Base-by-base conservation (phyloP, 495 filamentous ascomycete genomes). In the Daldinia bambusicola region DNA sequence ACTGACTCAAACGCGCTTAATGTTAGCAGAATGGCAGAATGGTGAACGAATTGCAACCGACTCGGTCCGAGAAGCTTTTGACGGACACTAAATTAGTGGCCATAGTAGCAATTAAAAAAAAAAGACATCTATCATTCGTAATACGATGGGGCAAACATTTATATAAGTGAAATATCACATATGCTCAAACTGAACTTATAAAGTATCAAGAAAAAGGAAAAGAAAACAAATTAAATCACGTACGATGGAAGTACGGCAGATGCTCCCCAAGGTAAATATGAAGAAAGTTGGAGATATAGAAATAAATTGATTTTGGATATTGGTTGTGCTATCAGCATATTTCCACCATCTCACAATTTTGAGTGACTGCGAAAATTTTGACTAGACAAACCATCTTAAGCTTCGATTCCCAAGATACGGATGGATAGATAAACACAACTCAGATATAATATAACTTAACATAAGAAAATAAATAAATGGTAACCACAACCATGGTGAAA, bases 401-500 rank as follows among this genome's bases (percentile, higher is more conserved):
- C 34, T 30, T 16, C 53, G 50, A 41, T 22, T 9, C 18, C 2
- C 22, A 14, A 53, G 32, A 53, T n/a, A 14, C 31, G 8, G 4
- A 32, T 30, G 10, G 1, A 20, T 40, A 40, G 12, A 53, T 26
- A 14, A 30, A 3, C 26, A 32, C 12, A 53, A 13, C 50, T 32
- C 2, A 6, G 6, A 14, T 14, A 52, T 0, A 20, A 22, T 13
- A 20, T 26, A 51, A 7, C 6, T n/a, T n/a, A 48, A 48, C 3
- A 48, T 9, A 9, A 48, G 43, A 48, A 48, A 18, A 48, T 26
- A 22, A 51, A 36, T 36, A 10, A 36, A 10, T 2, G 34, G 2
- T 36, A 36, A 36, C 7, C 34, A 10, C 34, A 51, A 10, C 41
- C 43, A 65, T 67, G 50, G 64, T 61, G 8, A 72, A 68, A 55